phyloP scores from a whole-genome alignment of 2,329 filamentous ascomycete genomes.

The Fusarium euwallaceae region DNA sequence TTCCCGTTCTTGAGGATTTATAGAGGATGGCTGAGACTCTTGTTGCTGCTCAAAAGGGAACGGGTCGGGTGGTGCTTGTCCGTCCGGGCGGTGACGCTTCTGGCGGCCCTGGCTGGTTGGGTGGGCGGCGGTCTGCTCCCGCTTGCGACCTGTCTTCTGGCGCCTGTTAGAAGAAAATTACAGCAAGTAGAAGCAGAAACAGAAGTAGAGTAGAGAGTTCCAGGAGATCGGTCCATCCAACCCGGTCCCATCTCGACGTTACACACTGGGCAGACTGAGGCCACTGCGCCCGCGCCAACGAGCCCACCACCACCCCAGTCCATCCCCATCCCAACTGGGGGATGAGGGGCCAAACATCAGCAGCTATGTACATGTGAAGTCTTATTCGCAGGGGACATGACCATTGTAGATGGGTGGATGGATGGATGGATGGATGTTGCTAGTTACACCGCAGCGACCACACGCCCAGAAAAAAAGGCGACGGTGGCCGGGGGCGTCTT shows the following conservation, averaged over 20 bases:
- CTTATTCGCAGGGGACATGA: constrained; percentile 21
- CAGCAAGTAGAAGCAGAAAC: neutral
- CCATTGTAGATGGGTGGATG: neutral
- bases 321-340: neutral
- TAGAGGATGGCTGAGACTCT: neutral
- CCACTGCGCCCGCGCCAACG: constrained; percentile 7
- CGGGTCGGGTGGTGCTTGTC: neutral
- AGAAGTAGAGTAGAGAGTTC: neutral
- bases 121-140: constrained; percentile 17
- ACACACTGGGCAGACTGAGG: constrained; percentile 25
- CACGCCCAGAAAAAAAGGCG: neutral
- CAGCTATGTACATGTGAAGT: constrained; percentile 1
- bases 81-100: constrained; percentile 17
- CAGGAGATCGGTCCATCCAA: constrained; percentile 19
- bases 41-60: neutral
- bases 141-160: constrained; percentile 17
- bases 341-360: neutral
- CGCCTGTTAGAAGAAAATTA: constrained; percentile 31
- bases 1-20: neutral
- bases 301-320: constrained; percentile 11
- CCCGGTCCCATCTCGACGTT: constrained; percentile 9
- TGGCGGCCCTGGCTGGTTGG: constrained; percentile 10
- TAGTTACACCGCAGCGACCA: constrained; percentile 8
- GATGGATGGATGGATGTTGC: neutral
- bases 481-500: constrained; percentile 4